Evolutionary conservation across 2,329 filamentous ascomycete species (phyloP), one percentile per base, ranked within the genome.

Genomic region (Geosmithia flava): DNA sequence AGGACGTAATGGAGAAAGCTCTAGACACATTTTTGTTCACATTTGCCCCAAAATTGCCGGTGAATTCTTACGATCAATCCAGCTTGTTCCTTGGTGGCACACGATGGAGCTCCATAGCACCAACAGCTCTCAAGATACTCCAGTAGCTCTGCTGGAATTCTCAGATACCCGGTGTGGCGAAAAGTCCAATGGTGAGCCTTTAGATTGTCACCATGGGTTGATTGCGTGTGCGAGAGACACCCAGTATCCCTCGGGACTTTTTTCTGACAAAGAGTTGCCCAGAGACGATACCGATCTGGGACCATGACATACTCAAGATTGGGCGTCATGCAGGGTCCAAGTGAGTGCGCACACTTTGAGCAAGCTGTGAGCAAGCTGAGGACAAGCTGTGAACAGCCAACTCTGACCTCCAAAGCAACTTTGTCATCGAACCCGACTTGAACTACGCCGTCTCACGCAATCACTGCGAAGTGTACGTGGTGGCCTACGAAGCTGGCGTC

Each of bases 401-500:
- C 17, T 42, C 53, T 53, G 15, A 54, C 42, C n/a, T 8, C 6
- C 15, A 3, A 17, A 71, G 67, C 51, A 60, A 66, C 6, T 58
- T 71, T 37, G 55, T 58, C 20, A 66, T 79, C 40, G 55, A 59
- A 10, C 56, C 58, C 43, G 64, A 67, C 43, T 45, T 47, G n/a
- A 53, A 65, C 2, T 59, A 67, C 50, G 52, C 56, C 1, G 65
- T 80, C 19, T 80, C 76, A 1, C 69, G 73, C 47, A 65, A 68
- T 23, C 76, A 80, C 48, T 74, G 76, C 52, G 71, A 78, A 53
- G 62, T 80, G 30, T 80, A 78, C 55, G 71, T 70, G 1, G 61
- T 80, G 41, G 56, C 70, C 10, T 76, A 77, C 51, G 74, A 78
- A 43, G 57, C 60, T 19, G 60, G 58, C 8, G 48, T 60, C 53